A percentile compares a stretch with the other conserved stretches of the same genome.
These are phyloP conservation scores for Gnomoniopsis smithogilvyi DNA, from an alignment of 2,329 filamentous ascomycete species.

Conservation along the genomic window DNA sequence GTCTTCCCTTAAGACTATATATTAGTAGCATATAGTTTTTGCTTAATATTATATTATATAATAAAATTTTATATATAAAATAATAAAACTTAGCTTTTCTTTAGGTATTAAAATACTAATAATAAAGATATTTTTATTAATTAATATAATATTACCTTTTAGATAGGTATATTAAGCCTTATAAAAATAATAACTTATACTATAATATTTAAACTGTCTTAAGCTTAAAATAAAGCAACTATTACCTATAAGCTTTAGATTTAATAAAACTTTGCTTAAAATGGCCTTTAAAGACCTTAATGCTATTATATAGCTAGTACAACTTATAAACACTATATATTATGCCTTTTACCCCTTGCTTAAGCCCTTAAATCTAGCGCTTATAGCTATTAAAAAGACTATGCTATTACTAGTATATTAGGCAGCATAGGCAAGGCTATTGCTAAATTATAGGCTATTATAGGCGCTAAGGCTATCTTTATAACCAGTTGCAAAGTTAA, in stretches of 20 bases:
- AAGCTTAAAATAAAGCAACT: too few species aligned
- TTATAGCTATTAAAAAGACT: conserved; percentile 21
- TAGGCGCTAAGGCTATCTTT: conserved; percentile 20
- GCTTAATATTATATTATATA: too few species aligned
- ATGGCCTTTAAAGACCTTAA: conserved; percentile 18
- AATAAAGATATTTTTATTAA: too few species aligned
- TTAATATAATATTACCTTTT: too few species aligned
- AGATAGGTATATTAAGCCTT: too few species aligned
- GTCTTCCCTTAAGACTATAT: too few species aligned
- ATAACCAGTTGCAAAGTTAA: conserved; percentile 22
- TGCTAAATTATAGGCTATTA: conserved; percentile 21
- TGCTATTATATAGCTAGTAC: conserved; percentile 19
- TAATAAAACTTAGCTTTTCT: too few species aligned
- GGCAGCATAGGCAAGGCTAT: conserved; percentile 22
- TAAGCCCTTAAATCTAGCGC: conserved; percentile 20
- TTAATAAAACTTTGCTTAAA: neutral
- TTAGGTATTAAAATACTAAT: too few species aligned
- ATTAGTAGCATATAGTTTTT: too few species aligned
- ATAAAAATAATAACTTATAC: too few species aligned
- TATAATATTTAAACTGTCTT: too few species aligned
- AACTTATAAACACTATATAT: conserved; percentile 19
- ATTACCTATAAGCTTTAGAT: neutral
- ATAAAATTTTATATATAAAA: too few species aligned
- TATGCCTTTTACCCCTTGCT: conserved; percentile 21
- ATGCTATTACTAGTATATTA: conserved; percentile 22